phyloP scores from a whole-genome alignment of 495 filamentous ascomycete species.

The Annulohypoxylon nitens region DNA sequence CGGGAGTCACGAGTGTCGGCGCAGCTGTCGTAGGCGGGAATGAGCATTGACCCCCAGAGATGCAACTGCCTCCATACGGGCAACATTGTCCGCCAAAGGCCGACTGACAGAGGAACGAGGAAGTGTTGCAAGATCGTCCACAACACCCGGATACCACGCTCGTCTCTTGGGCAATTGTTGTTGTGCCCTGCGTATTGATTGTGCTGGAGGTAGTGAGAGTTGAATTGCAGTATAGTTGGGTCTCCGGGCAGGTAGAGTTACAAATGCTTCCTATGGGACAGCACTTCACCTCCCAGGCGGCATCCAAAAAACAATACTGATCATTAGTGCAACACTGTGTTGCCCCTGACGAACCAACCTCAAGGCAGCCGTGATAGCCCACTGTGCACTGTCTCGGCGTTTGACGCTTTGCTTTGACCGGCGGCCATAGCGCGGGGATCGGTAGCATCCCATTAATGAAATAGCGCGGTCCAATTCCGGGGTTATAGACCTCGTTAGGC shows the following conservation, averaged over 20 bases:
- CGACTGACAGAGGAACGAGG: conserved; percentile 58
- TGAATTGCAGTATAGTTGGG: conserved; percentile 39
- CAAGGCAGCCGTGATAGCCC: conserved; percentile 39
- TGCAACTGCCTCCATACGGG: conserved; percentile 54
- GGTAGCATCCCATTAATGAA: conserved; percentile 39
- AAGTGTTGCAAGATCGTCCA: conserved; percentile 51
- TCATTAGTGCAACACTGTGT: conserved; percentile 46
- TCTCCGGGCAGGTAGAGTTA: conserved; percentile 49
- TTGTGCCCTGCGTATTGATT: conserved; percentile 27
- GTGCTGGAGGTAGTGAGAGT: conserved; percentile 45
- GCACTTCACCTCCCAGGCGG: conserved; percentile 46
- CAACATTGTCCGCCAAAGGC: conserved; percentile 62
- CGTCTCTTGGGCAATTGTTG: conserved; percentile 29
- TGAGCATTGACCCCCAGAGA: conserved; percentile 42
- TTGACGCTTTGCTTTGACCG: conserved; percentile 23
- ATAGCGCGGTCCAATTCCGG: conserved; percentile 45
- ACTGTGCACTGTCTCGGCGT: background rate
- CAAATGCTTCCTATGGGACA: conserved; percentile 57
- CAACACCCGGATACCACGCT: conserved; percentile 54
- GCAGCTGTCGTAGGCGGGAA: conserved; percentile 38
- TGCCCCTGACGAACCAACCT: conserved; percentile 30
- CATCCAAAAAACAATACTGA: conserved; percentile 48
- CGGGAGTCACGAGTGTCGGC: conserved; percentile 40
- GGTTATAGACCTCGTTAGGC: conserved; percentile 3
- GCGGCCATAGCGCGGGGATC: conserved; percentile 31